A percentile compares a stretch with the other conserved stretches of the same genome.
These are phyloP conservation scores for Trypanosoma vivax DNA, from an alignment of 208 protist genomes.

Conservation along the genomic window DNA sequence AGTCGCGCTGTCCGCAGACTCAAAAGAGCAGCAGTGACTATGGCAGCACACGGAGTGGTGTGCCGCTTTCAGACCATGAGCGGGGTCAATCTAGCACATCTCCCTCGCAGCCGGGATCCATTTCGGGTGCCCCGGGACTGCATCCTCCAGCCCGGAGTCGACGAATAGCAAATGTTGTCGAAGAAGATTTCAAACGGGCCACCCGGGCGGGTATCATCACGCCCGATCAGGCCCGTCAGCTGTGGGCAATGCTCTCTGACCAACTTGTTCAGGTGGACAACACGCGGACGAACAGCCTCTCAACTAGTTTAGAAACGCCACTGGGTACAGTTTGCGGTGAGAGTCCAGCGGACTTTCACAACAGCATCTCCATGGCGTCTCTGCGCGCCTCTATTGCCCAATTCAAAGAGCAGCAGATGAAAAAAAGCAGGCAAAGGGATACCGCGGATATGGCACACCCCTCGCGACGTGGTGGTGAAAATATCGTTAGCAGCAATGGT, in stretches of 20 bases:
- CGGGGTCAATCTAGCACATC: too few species aligned
- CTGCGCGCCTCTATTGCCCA: constrained; percentile 70
- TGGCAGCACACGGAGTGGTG: too few species aligned
- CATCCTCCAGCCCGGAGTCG: constrained; percentile 4
- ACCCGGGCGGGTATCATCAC: constrained; percentile 74
- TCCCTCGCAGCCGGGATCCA: background rate
- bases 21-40: background rate
- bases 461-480: background rate
- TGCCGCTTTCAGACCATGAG: too few species aligned
- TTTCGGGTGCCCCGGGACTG: background rate
- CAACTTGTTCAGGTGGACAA: constrained; percentile 60
- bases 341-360: constrained; percentile 22
- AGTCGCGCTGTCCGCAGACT: background rate
- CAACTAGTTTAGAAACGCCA: background rate
- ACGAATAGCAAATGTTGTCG: constrained; percentile 49
- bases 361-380: constrained; percentile 59
- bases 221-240: constrained; percentile 70
- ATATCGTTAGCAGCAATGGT: too few species aligned
- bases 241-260: constrained; percentile 83
- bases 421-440: constrained; percentile 18
- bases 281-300: background rate
- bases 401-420: constrained; percentile 53
- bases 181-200: constrained; percentile 70
- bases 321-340: background rate
- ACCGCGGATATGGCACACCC: background rate